Evolutionary conservation across 2,329 filamentous ascomycete genomes (phyloP), one percentile per base, ranked within the genome.

Genomic region (Colletotrichum orchidophilum): DNA sequence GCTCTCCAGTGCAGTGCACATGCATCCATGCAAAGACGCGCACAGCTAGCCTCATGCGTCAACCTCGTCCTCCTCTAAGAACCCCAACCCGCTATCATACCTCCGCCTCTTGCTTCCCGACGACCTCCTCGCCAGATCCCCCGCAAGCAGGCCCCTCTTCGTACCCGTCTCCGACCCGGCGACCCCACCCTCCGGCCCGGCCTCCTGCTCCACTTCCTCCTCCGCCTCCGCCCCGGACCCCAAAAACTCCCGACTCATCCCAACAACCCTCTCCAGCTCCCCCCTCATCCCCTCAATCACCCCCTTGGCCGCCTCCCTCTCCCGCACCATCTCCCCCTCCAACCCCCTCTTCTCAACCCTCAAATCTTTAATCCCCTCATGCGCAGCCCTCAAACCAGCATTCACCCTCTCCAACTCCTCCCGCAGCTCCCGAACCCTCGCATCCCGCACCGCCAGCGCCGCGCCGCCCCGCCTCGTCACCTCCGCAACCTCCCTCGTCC

Each of bases 21-120:
- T 35, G 3, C 29, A 15, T 54, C 35, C 24, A 7, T 52, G 24
- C 27, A n/a, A 2, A 8, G 9, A 4, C 6, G 26, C 33, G 15
- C 35, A 24, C 35, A 49, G 12, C 18, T 21, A 31, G 12, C 35
- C 21, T 60, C 50, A 71, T n/a, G 65, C 65, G 35, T 81, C 80
- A 21, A 81, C 78, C 64, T 85, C 85, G 42, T 88, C 87, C 75
- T 90, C 87, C 31, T 88, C 87, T 76, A 89, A 73, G 27, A 90
- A 80, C 0, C 87, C 87, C 60, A 90, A 75, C 0, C 88, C 88
- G 64, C 87, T 89, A 76, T 90, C 88, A 73, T 85, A 83, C 68
- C 83, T 81, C 70, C 86, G 83, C 70, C 81, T 81, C 80, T 84
- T 87, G 74, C 73, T 81, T 29, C 77, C 81, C 29, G 73, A 78